A percentile compares a stretch with the other conserved stretches of the same genome.
These are phyloP conservation scores for Phylloporus arenicola DNA, from an alignment of 768 basidiomycete genomes.

Conservation along the genomic window DNA sequence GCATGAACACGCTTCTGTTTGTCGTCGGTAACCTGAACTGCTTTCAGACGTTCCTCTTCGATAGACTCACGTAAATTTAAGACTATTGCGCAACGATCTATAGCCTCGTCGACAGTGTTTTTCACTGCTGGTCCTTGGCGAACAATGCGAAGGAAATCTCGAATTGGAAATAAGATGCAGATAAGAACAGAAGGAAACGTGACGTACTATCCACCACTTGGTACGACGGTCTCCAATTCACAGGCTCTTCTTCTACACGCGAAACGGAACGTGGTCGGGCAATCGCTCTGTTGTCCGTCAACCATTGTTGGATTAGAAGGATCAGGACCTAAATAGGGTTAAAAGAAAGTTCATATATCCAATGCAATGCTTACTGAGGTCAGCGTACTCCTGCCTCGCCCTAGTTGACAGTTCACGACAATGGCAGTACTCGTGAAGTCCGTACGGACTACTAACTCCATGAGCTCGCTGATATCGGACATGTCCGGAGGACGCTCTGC, in stretches of 20 bases:
- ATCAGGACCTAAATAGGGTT: slow-evolving; percentile 57
- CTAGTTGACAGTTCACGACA: slow-evolving; percentile 94
- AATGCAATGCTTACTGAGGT: slow-evolving; percentile 57
- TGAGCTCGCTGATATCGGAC: slow-evolving; percentile 67
- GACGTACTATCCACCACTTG: slow-evolving; percentile 85
- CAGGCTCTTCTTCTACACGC: slow-evolving; percentile 26
- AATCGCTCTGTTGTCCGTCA: slow-evolving; percentile 37
- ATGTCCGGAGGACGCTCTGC: slow-evolving; percentile 80
- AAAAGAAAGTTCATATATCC: neutral
- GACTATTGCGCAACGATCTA: slow-evolving; percentile 80
- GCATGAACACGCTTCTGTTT: slow-evolving; percentile 56
- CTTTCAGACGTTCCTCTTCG: slow-evolving; percentile 70
- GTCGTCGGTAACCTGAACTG: slow-evolving; percentile 74
- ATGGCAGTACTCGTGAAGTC: slow-evolving; percentile 69
- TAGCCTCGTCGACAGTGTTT: slow-evolving; percentile 76
- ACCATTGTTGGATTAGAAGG: slow-evolving; percentile 80
- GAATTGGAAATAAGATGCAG: slow-evolving; percentile 5
- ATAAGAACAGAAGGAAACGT: neutral
- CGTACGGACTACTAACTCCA: slow-evolving; percentile 70
- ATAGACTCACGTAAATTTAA: slow-evolving; percentile 86
- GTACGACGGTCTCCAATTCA: slow-evolving; percentile 57
- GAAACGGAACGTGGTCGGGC: slow-evolving; percentile 38
- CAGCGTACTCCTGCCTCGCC: slow-evolving; percentile 84
- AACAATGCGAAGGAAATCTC: slow-evolving; percentile 80
- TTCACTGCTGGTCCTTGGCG: slow-evolving; percentile 86